Percentiles rank a stretch among this genome's conserved stretches.
Evolutionary conservation across 202 grass and related monocot genomes (phyloP).

Genomic region (Zizania palustris): DNA sequence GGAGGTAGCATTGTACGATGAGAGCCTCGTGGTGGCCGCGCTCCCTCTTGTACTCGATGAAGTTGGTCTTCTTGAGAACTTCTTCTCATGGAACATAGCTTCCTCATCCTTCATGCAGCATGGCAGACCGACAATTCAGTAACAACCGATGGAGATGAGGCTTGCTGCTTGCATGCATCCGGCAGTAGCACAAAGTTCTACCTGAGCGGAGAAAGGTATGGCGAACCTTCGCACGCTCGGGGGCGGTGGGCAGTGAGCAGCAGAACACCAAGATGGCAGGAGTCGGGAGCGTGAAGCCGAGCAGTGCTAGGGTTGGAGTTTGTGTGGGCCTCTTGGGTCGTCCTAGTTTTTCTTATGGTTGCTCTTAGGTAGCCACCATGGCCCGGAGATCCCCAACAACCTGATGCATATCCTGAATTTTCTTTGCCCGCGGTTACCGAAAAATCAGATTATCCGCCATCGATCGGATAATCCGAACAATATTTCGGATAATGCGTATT

Average conservation of each 20-base stretch:
- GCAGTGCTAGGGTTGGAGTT: not conserved
- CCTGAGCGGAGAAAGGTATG: not conserved
- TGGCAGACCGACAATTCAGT: too few species aligned
- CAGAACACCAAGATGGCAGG: too few species aligned
- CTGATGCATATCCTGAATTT: too few species aligned
- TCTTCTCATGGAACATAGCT: constrained; percentile 71
- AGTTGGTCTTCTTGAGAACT: constrained; percentile 60
- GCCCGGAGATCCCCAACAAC: too few species aligned
- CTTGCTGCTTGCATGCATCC: too few species aligned
- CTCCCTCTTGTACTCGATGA: constrained; percentile 62
- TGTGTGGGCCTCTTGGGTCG: not conserved
- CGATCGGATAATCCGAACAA: too few species aligned
- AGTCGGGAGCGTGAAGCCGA: not conserved
- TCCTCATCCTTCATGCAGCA: constrained; percentile 63
- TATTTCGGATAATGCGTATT: too few species aligned
- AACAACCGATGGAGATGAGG: too few species aligned
- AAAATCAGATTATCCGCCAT: too few species aligned
- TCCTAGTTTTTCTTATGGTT: too few species aligned
- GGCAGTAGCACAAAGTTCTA: not conserved
- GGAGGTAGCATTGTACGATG: constrained; percentile 57
- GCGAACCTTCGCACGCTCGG: not conserved
- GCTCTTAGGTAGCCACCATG: too few species aligned
- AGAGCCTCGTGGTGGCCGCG: constrained; percentile 54
- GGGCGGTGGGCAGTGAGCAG: not conserved
- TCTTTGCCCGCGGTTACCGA: too few species aligned